Conservation (phyloP, 148 eudicot species). For the Rhododendron ferrugineum region DNA sequence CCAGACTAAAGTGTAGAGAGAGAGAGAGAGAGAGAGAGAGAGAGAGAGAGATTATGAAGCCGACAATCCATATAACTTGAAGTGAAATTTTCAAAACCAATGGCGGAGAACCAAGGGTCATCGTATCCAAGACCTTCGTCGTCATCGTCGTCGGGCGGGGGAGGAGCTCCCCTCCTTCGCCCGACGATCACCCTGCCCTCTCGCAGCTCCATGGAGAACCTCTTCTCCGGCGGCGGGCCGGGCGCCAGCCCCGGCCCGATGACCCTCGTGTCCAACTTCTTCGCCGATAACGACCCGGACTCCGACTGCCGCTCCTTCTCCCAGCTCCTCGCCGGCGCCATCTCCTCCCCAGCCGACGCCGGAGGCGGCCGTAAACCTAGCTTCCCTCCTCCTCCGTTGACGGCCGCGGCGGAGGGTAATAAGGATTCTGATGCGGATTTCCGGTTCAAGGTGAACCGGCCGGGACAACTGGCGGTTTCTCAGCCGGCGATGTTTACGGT, state of each 20-base stretch:
- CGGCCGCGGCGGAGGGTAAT: background rate
- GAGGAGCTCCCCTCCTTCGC: conserved; percentile 9
- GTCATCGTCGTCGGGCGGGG: background rate
- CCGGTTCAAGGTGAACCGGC: conserved; percentile 42
- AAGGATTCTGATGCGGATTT: conserved; percentile 17
- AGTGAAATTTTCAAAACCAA: background rate
- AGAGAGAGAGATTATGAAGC: conserved; percentile 2
- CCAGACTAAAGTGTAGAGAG: background rate
- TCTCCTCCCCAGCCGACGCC: conserved; percentile 28
- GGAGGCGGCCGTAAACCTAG: conserved; percentile 10
- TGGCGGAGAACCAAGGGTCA: conserved; percentile 16
- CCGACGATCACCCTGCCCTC: conserved; percentile 58
- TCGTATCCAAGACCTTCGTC: conserved; percentile 4
- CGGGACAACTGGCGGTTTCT: conserved; percentile 39
- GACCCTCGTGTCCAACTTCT: conserved; percentile 66
- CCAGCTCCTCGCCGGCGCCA: conserved; percentile 82
- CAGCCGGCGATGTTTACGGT: conserved; percentile 42
- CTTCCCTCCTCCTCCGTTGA: background rate
- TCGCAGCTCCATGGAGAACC: conserved; percentile 31
- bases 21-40: conserved; percentile 7
- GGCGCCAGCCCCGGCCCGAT: conserved; percentile 78
- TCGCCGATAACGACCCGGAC: conserved; percentile 63
- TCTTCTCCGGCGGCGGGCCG: conserved; percentile 43
- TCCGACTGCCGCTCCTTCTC: conserved; percentile 69
- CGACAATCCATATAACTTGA: background rate